Base-by-base conservation (phyloP, 148 eudicot species). In the Linanthus parryae region DNA sequence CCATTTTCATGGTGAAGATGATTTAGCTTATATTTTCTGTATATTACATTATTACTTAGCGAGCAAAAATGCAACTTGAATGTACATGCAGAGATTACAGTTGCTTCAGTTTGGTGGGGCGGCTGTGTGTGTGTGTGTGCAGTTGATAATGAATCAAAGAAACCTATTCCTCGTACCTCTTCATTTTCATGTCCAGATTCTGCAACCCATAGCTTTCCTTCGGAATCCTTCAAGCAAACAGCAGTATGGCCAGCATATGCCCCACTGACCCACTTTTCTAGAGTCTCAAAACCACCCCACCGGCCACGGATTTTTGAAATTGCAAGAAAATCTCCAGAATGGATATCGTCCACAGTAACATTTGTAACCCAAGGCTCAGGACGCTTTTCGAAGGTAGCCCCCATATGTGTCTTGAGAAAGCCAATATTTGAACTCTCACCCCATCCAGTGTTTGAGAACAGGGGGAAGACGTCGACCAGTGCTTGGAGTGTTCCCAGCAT, bases 241-340 rank as follows among this genome's bases (percentile, higher is more conserved):
- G 99, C 94, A 37, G 80, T 56, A 60, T 94, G 99, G 48, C 99
- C 99, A 12, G 99, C 96, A 84, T 82, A 94, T 41, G 96, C 66
- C 66, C 96, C 96, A 7, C 88, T 72, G 26, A 85, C 99, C 99
- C 99, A 94, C 61, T 94, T 94, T 79, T 88, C 99, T 57, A 94
- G 48, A 31, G 85, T 88, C 91, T 94, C 96, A 78, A 92, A 94
- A 51, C 73, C 99, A 62, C 96, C 99, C 96, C 96, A 88, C 7
- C 79, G 76, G 5, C 99, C 99, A 39, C 99, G 84, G 20, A 94
- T 88, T 69, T 88, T 94, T 3, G 99, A 94, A 67, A 94, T 61
- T 36, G 82, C 99, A 52, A 94, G 85, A 46, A 94, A 80, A 62
- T 94, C 99, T 54, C 99, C 99, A 41, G 99, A 84, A 29, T 84